These are phyloP conservation scores for Diutina mesorugosa DNA, from an alignment of 1,139 yeast species.

Conservation along the genomic window DNA sequence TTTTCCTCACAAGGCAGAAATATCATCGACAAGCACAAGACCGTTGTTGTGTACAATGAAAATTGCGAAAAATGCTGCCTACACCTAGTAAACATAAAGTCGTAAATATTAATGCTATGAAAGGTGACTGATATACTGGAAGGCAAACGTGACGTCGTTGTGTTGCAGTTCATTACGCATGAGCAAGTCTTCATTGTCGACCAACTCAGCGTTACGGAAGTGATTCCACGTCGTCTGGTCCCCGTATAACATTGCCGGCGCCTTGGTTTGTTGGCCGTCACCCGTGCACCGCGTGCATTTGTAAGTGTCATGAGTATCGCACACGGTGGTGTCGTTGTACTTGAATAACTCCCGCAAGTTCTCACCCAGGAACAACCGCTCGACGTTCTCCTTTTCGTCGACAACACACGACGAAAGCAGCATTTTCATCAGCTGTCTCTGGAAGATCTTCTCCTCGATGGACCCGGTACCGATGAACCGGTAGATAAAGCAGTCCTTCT, in stretches of 20 bases:
- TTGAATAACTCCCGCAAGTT: constrained; percentile 65
- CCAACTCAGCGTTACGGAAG: constrained; percentile 48
- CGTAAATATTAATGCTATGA: not conserved
- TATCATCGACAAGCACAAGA: too few species aligned
- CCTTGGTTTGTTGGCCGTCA: constrained; percentile 43
- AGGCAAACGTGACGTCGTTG: constrained; percentile 71
- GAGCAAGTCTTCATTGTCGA: constrained; percentile 60
- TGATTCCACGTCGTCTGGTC: constrained; percentile 99
- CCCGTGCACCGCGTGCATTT: constrained; percentile 71
- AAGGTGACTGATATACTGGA: constrained; percentile 79
- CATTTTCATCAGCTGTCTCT: constrained; percentile 92
- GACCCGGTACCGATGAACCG: constrained; percentile 91
- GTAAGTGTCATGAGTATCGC: constrained; percentile 91
- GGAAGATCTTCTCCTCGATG: constrained; percentile 92
- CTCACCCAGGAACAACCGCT: constrained; percentile 77
- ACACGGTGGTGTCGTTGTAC: constrained; percentile 52
- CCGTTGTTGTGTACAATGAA: too few species aligned
- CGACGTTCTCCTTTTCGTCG: constrained; percentile 93
- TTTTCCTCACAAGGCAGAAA: too few species aligned
- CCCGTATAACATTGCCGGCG: constrained; percentile 91
- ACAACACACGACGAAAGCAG: constrained; percentile 92
- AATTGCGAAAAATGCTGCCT: too few species aligned
- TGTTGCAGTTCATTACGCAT: constrained; percentile 60
- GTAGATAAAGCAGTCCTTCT: constrained; percentile 90
- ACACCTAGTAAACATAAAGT: not conserved